phyloP scores from a whole-genome alignment of 2,329 filamentous ascomycete species.

The Fusarium graminum region DNA sequence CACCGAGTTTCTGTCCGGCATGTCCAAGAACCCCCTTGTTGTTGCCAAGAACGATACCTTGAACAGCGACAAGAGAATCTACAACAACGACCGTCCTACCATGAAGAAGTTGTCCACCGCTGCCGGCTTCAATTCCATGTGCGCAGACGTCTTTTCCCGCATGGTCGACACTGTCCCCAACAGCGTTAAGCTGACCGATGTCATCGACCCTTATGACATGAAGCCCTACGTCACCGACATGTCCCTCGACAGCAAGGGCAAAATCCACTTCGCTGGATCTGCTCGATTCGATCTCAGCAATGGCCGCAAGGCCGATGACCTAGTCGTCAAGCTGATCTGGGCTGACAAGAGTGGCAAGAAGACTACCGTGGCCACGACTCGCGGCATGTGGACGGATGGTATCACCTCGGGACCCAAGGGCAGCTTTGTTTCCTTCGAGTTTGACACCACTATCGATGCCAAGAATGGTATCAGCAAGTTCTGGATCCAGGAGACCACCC shows the following conservation, averaged over 20 bases:
- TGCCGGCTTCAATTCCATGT: conserved; percentile 55
- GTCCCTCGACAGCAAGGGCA: conserved; percentile 46
- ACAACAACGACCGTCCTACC: conserved; percentile 60
- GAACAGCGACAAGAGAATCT: conserved; percentile 60
- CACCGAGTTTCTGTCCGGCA: conserved; percentile 58
- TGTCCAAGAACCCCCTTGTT: conserved; percentile 59
- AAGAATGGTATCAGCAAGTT: conserved; percentile 52
- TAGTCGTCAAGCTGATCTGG: conserved; percentile 45
- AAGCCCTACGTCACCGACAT: conserved; percentile 52
- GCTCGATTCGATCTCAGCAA: conserved; percentile 43
- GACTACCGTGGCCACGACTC: background rate
- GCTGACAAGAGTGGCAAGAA: conserved; percentile 25
- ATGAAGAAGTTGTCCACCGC: conserved; percentile 53
- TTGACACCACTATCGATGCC: conserved; percentile 42
- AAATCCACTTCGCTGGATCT: conserved; percentile 45
- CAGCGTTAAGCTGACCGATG: conserved; percentile 48
- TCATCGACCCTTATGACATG: conserved; percentile 49
- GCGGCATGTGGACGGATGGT: conserved; percentile 24
- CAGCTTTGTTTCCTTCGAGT: conserved; percentile 51
- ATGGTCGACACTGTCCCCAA: conserved; percentile 55
- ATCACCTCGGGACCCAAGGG: conserved; percentile 42
- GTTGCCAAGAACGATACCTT: conserved; percentile 55
- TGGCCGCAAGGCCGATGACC: conserved; percentile 39
- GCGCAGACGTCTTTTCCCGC: conserved; percentile 49
- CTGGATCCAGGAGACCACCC: conserved; percentile 46